These are phyloP conservation scores for Nakazawaea peltata DNA, from an alignment of 805 yeast species.

Conservation along the genomic window DNA sequence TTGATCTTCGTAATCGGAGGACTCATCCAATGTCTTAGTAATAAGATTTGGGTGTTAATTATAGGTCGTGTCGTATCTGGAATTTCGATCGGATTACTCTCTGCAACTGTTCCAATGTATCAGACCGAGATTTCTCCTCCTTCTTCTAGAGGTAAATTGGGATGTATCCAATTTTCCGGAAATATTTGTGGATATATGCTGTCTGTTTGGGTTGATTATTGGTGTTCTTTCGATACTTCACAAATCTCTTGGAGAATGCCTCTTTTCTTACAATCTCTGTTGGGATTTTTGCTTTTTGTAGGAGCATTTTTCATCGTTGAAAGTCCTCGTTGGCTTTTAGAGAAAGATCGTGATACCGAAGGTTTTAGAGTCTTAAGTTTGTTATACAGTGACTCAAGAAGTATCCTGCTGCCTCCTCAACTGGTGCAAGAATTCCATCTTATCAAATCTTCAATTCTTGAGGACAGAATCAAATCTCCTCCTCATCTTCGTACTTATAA, in stretches of 20 bases:
- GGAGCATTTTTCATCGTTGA: conserved; percentile 81
- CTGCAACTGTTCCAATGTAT: conserved; percentile 81
- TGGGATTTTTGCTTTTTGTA: conserved; percentile 54
- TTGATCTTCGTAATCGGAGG: conserved; percentile 72
- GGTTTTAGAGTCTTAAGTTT: conserved; percentile 33
- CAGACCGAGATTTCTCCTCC: conserved; percentile 87
- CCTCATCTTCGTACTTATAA: conserved; percentile 32
- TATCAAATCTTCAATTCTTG: conserved; percentile 35
- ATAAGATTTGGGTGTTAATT: conserved; percentile 47
- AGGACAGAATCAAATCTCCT: conserved; percentile 30
- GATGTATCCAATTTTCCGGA: conserved; percentile 84
- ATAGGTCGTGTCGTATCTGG: conserved; percentile 75
- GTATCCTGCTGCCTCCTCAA: no score
- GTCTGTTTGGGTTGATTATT: conserved; percentile 84
- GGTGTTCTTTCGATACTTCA: conserved; percentile 55
- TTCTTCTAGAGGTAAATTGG: conserved; percentile 75
- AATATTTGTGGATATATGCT: conserved; percentile 74
- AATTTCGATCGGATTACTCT: conserved; percentile 77
- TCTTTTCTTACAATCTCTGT: conserved; percentile 60
- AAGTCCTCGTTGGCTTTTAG: conserved; percentile 82
- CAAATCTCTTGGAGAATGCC: conserved; percentile 75
- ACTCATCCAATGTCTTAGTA: conserved; percentile 54
- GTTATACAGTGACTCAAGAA: conserved; percentile 22
- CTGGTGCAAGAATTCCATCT: conserved; percentile 34
- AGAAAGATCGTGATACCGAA: conserved; percentile 57